Evolutionary conservation across 306 rosid species (phyloP), one percentile per base, ranked within the genome.

Genomic region (Lathyrus aphaca): DNA sequence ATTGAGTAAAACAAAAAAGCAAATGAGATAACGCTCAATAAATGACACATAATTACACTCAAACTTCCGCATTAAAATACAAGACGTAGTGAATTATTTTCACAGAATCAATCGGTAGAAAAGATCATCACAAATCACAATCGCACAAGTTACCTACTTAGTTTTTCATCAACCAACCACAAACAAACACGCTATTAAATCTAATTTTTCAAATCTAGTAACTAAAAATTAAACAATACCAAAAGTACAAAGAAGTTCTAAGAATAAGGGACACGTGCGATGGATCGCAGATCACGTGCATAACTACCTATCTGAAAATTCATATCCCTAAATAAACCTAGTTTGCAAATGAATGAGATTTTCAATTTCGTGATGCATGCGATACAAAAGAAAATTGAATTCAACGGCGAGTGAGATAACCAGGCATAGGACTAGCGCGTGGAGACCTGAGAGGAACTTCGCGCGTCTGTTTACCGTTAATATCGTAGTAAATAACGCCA

Each of bases 371-470:
- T 14, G 21, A 6, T 55, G 42, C 11, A 27, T 56, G 10, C 40
- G 11, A 45, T n/a, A 5, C 16, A 5, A 14, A 6, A 14, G 17
- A 45, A 5, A 14, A n/a, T 25, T 11, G 9, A 10, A 13, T 56
- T 56, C 39, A 56, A 56, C 38, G 19, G 63, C 84, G 82, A 4
- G 86, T 62, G 61, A 88, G 97, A 43, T 91, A 87, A 10, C 83
- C 90, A 0, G 99, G 95, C 74, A 88, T 18, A 45, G 97, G 97
- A 23, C 96, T 91, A n/a, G 89, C 99, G 27, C 96, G 91, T 59
- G 97, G 99, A 30, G 97, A 88, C 54, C 82, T 68, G 25, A 72
- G 56, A 45, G 97, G 97, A 7, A 75, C 21, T n/a, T 85, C 84
- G n/a, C 38, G 64, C 55, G 64, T 54, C 83, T 74, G 91, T 49